phyloP scores from a whole-genome alignment of 768 basidiomycete genomes.

The Pleurotus tuoliensis region DNA sequence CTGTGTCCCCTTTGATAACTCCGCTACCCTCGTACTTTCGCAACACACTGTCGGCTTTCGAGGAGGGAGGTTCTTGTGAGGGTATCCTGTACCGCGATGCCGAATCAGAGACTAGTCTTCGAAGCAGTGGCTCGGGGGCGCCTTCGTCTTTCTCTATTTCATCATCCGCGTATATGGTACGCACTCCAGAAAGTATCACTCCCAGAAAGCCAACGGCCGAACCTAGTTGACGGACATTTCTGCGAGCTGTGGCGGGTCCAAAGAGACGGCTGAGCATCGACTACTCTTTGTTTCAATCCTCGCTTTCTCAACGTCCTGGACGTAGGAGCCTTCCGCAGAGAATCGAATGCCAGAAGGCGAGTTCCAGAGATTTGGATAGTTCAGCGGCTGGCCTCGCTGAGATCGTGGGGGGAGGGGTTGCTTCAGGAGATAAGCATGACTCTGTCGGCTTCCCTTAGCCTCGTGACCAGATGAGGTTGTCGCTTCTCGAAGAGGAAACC shows the following conservation, averaged over 20 bases:
- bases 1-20: constrained; percentile 1
- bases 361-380: no score
- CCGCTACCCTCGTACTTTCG: constrained; percentile 4
- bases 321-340: no score
- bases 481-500: no score
- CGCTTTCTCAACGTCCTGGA: no score
- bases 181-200: not conserved
- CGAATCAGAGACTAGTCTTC: not conserved
- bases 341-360: no score
- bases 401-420: no score
- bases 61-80: not conserved
- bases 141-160: not conserved
- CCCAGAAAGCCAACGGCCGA: not conserved
- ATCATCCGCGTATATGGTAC: not conserved
- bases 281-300: not conserved
- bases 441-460: no score
- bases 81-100: not conserved
- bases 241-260: not conserved
- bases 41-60: not conserved
- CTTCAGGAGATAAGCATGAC: no score
- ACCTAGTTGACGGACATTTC: not conserved
- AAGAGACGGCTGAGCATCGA: constrained; percentile 1
- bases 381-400: no score
- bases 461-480: no score
- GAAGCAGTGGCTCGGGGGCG: not conserved